Evolutionary conservation across 257 asterid species (phyloP).

Genomic region (Nicotiana sylvestris): DNA sequence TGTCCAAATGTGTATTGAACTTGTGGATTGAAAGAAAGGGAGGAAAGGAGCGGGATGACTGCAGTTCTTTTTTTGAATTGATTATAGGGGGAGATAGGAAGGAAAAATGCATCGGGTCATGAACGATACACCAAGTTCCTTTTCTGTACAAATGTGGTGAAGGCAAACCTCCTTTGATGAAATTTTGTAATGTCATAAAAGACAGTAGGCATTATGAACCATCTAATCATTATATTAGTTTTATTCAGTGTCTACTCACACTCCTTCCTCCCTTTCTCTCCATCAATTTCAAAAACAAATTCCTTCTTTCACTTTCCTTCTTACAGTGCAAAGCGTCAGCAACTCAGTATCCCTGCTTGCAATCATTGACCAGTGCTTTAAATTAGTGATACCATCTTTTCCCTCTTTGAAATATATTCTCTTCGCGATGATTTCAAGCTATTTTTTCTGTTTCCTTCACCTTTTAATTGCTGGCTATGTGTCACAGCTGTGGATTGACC

Average conservation of each 20-base stretch:
- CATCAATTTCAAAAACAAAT: background rate
- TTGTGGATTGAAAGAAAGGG: background rate
- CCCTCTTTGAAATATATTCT: background rate
- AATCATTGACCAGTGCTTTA: background rate
- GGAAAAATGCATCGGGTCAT: background rate
- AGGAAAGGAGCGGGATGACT: background rate
- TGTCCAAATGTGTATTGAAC: background rate
- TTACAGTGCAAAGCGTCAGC: background rate
- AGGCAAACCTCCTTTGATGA: background rate
- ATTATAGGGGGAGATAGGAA: background rate
- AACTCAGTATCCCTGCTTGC: background rate
- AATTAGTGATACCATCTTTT: background rate
- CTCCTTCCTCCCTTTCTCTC: background rate
- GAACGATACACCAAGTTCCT: background rate
- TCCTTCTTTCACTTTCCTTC: background rate
- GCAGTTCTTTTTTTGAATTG: background rate
- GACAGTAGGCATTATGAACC: background rate
- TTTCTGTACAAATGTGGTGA: background rate
- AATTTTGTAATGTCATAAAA: background rate
- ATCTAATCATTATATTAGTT: background rate
- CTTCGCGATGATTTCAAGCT: background rate
- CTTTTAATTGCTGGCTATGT: conserved; percentile 8
- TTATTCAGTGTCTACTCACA: background rate
- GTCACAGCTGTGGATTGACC: conserved; percentile 64
- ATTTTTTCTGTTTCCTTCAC: background rate